These are phyloP conservation scores for Dactylis glomerata DNA, from an alignment of 176 grass and related monocot species.

Conservation along the genomic window DNA sequence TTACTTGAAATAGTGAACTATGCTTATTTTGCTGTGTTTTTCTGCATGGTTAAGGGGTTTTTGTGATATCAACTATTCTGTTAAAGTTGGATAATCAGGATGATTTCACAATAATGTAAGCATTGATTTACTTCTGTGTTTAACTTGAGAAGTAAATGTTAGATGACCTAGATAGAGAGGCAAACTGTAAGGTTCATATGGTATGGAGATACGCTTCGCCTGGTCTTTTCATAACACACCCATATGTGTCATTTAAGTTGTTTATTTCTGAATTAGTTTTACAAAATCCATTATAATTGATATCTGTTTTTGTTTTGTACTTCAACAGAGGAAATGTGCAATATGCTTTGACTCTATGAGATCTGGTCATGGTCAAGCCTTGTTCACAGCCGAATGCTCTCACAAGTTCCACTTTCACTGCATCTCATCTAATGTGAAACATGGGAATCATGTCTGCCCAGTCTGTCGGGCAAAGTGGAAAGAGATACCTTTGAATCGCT, in stretches of 20 bases:
- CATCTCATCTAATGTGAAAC: conserved; percentile 87
- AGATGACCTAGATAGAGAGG: background rate
- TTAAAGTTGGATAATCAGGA: background rate
- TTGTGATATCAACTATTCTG: background rate
- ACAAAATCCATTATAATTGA: conserved; percentile 1
- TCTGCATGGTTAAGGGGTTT: background rate
- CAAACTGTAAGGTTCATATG: background rate
- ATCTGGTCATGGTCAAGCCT: conserved; percentile 70
- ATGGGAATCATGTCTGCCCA: conserved; percentile 85
- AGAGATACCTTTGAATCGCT: conserved; percentile 70
- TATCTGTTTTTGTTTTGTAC: conserved; percentile 3
- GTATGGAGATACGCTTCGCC: background rate
- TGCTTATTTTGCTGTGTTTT: background rate
- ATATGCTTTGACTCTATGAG: conserved; percentile 91
- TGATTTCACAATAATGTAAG: background rate
- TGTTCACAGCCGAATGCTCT: conserved; percentile 95
- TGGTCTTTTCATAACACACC: background rate
- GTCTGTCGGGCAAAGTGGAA: conserved; percentile 92
- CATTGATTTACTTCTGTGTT: background rate
- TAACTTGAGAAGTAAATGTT: background rate
- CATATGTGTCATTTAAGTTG: background rate
- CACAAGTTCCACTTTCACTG: conserved; percentile 97
- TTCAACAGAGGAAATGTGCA: conserved; percentile 71
- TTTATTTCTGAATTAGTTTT: conserved; percentile 7
- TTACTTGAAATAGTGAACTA: background rate